These are phyloP conservation scores for Diaporthe sp. DNA, from an alignment of 2,329 filamentous ascomycete genomes.

Conservation along the genomic window DNA sequence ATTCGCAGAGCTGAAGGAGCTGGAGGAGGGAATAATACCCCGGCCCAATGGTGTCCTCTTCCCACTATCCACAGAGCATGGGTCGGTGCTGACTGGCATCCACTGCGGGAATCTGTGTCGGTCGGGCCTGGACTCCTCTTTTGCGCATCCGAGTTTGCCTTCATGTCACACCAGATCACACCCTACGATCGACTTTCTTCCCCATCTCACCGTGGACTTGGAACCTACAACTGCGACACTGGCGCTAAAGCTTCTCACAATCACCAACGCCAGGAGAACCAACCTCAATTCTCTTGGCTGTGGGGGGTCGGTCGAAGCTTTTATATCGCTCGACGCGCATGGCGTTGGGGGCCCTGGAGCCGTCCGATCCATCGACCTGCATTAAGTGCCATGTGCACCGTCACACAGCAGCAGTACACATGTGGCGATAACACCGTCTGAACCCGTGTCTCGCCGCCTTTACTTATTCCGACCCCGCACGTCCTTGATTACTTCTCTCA, in stretches of 20 bases:
- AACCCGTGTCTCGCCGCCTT: constrained; percentile 1
- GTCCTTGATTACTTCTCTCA: background rate
- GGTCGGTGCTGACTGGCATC: constrained; percentile 11
- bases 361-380: background rate
- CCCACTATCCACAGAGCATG: constrained; percentile 7
- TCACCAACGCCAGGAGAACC: constrained; percentile 36
- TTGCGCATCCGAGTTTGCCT: background rate
- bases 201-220: background rate
- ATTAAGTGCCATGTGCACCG: constrained; percentile 23
- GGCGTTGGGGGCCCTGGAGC: constrained; percentile 14
- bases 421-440: constrained; percentile 29
- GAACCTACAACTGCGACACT: background rate
- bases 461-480: constrained; percentile 37
- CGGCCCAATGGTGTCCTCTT: background rate
- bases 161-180: constrained; percentile 33
- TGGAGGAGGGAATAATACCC: too few relatives aligned
- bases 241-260: constrained; percentile 38
- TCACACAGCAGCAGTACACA: constrained; percentile 34
- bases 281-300: background rate
- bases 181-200: constrained; percentile 9
- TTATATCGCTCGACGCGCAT: constrained; percentile 34
- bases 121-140: constrained; percentile 1
- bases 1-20: too few relatives aligned
- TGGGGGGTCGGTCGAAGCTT: background rate
- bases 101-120: constrained; percentile 28